Base-by-base conservation (phyloP, 352 stramenopile genomes). In the Phytophthora pluvialis region DNA sequence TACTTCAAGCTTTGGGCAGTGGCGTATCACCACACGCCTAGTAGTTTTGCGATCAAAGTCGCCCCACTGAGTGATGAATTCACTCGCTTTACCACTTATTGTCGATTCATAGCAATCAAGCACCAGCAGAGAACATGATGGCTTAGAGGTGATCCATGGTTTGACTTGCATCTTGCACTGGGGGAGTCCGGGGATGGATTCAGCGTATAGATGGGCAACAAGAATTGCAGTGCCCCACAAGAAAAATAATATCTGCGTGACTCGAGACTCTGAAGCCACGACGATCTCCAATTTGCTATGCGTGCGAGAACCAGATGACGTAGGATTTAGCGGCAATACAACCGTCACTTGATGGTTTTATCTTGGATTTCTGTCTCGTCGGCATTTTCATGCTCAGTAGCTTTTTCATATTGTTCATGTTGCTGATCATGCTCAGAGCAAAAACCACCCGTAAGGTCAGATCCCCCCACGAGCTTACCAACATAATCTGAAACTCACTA, bases 1-100 rank as follows among this genome's bases (percentile, higher is more conserved):
- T 6, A 84, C 57, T 32, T 86, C 68, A 1, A 87, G 32, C 5
- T 46, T 38, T 0, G 50, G 47, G 31, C 75, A 89, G 48, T 89
- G 73, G 16, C 73, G 71, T 18, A 86, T 54, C 21, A 75, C 52
- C n/a, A 86, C 42, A 15, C 76, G 45, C 13, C 39, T 38, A 1
- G 83, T 59, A 15, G 67, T 70, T 18, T 15, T 15, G 0, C 33
- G 38, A 16, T 86, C 64, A 25, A 86, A 43, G 3, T 21, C 9
- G 3, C 12, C 18, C n/a, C 78, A 69, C 5, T 68, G 31, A 21
- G 25, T 21, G 16, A 51, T 44, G 32, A 77, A 21, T 21, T 83
- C 68, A 1, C 11, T 33, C 5, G 15, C 21, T 0, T 10, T 13
- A 32, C 67, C 68, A 36, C 10, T 67, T 1, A 61, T 54, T 4